Conservation (phyloP, 805 yeast genomes). For the Tetrapisispora phaffii region DNA sequence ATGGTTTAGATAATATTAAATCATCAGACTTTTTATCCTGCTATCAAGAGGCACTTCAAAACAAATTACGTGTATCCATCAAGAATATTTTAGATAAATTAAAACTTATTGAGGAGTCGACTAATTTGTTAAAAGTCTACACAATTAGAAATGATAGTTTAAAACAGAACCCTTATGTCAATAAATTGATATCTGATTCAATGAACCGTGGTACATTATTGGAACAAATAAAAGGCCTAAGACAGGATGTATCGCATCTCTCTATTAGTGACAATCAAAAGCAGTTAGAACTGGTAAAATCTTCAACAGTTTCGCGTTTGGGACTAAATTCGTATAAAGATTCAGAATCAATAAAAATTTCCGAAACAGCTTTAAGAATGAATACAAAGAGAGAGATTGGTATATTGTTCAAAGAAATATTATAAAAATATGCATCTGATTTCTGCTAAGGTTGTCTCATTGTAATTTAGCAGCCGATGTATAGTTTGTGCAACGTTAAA, state of each 20-base stretch:
- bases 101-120: slow-evolving; percentile 10
- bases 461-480: too few relatives aligned
- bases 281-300: not conserved
- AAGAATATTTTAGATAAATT: slow-evolving; percentile 9
- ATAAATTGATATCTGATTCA: slow-evolving; percentile 12
- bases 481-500: too few relatives aligned
- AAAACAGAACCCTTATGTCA: slow-evolving; percentile 12
- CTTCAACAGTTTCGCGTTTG: slow-evolving; percentile 1
- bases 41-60: slow-evolving; percentile 18
- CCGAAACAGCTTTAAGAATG: slow-evolving; percentile 16
- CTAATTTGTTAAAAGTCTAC: slow-evolving; percentile 17
- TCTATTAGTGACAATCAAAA: slow-evolving; percentile 1
- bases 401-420: slow-evolving; percentile 12
- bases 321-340: not conserved
- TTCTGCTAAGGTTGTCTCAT: too few relatives aligned
- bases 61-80: slow-evolving; percentile 17
- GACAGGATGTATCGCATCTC: slow-evolving; percentile 15
- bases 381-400: slow-evolving; percentile 24
- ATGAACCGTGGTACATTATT: slow-evolving; percentile 12
- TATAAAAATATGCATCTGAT: too few relatives aligned
- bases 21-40: slow-evolving; percentile 11
- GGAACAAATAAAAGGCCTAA: slow-evolving; percentile 16
- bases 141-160: slow-evolving; percentile 8
- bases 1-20: not conserved
- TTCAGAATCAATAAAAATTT: slow-evolving; percentile 12